phyloP scores from a whole-genome alignment of 2,329 filamentous ascomycete genomes.

The Waltergamsia citrina region DNA sequence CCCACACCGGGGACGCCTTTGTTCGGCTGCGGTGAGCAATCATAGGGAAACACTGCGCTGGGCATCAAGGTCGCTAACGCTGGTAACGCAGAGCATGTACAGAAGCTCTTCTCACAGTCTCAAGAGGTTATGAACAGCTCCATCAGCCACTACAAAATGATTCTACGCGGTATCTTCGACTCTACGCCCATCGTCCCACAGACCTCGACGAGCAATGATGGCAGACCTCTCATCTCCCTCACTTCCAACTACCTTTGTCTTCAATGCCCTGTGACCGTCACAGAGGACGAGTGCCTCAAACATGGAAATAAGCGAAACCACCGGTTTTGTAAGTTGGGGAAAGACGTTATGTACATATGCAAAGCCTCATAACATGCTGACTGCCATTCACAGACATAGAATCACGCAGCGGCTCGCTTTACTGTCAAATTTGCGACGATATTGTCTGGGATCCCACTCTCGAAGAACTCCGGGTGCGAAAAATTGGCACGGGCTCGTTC shows the following conservation, averaged over 20 bases:
- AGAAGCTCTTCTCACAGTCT: constrained; percentile 51
- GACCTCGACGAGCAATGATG: constrained; percentile 50
- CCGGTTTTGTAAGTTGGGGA: constrained; percentile 54
- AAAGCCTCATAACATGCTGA: background rate
- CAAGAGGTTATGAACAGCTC: constrained; percentile 59
- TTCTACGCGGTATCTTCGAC: constrained; percentile 63
- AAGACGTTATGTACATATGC: background rate
- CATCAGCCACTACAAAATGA: constrained; percentile 62
- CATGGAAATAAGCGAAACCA: constrained; percentile 64
- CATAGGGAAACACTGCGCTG: background rate
- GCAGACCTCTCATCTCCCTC: constrained; percentile 47
- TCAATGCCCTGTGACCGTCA: constrained; percentile 62
- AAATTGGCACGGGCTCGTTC: constrained; percentile 57
- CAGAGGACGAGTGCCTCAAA: constrained; percentile 53
- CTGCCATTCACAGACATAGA: constrained; percentile 55
- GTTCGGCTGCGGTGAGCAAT: constrained; percentile 51
- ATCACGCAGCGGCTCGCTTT: constrained; percentile 64
- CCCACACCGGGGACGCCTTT: constrained; percentile 48
- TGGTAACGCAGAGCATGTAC: constrained; percentile 58
- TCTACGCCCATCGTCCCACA: constrained; percentile 54
- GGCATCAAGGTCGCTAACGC: constrained; percentile 12
- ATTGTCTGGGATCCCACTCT: constrained; percentile 76
- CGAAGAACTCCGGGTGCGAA: constrained; percentile 63
- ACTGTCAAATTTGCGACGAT: constrained; percentile 75
- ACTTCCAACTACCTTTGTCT: constrained; percentile 64